phyloP scores from a whole-genome alignment of 345 rosid species.

The Microthlaspi erraticum region DNA sequence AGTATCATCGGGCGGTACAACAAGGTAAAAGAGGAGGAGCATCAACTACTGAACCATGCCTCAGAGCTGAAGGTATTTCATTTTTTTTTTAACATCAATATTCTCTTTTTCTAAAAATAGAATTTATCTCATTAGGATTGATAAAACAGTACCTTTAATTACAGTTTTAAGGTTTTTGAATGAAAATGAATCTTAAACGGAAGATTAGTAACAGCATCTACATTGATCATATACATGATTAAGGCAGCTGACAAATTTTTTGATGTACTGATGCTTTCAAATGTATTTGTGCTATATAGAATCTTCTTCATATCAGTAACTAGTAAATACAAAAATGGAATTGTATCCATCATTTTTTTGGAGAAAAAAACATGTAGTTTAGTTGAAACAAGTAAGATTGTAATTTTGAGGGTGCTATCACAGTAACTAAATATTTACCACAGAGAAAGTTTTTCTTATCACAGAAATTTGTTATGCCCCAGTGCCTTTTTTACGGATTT shows the following conservation, averaged over 20 bases:
- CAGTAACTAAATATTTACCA: too few species aligned
- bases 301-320: neutral
- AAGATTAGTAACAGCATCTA: too few species aligned
- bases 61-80: slow-evolving; percentile 76
- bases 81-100: neutral
- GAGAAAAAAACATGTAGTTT: too few species aligned
- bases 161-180: neutral
- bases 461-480: too few species aligned
- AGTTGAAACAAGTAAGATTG: too few species aligned
- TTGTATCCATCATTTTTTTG: too few species aligned
- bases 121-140: neutral
- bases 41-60: slow-evolving; percentile 57
- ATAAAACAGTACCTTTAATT: neutral
- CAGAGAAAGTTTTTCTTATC: too few species aligned
- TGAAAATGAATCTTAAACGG: neutral
- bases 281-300: neutral
- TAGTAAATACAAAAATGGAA: too few species aligned
- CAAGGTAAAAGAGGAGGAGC: slow-evolving; percentile 61
- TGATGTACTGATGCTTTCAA: neutral
- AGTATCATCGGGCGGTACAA: slow-evolving; percentile 68
- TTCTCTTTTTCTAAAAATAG: slow-evolving; percentile 2
- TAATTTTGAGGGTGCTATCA: too few species aligned
- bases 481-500: too few species aligned
- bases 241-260: neutral
- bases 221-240: neutral